Base-by-base conservation (phyloP, 2,329 filamentous ascomycete genomes). In the Colletotrichum tanaceti region DNA sequence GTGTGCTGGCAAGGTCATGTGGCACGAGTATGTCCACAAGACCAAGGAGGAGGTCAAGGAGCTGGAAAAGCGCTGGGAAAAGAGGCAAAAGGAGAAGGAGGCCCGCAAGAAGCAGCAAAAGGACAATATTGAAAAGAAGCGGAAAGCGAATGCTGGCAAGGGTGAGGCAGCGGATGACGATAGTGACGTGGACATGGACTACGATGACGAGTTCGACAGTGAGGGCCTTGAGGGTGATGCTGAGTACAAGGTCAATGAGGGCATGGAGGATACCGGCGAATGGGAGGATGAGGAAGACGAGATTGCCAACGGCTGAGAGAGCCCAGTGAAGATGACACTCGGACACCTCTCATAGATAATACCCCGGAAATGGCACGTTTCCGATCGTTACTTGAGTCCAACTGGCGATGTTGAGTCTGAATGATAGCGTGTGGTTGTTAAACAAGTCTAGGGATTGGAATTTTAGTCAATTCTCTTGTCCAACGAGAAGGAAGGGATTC, bases 11-110 rank as follows among this genome's bases (percentile, higher is more conserved):
- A 96, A 93, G 78, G 87, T 97, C 65, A 93, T 99, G 92, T 99
- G 96, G 96, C 96, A 99, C 79, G 94, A 98, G 77, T 97, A 93
- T 77, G 90, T 98, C 61, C 88, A 91, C 77, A 99, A 99, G 85
- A 89, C 89, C 7, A 89, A 89, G 73, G 86, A 88, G 20, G 94
- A 99, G 78, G 82, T 93, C 65, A 87, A 90, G 76, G 88, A 91
- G 71, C 81, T 98, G 73, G 94, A 98, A 73, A 88, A 90, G 82
- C 87, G 89, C 73, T 98, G 96, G 93, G 91, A 94, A 73, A 82
- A 91, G 80, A 87, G 89, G 75, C 86, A 88, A 65, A 88, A 90
- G 74, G 92, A 96, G 78, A 98, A 97, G 83, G 94, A 94, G 65
- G 88, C 88, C 64, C 86, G 96, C 72, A 91, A 89, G 81, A 90